Evolutionary conservation across 352 stramenopile species (phyloP).

Genomic region (Pythium vanterpoolii): DNA sequence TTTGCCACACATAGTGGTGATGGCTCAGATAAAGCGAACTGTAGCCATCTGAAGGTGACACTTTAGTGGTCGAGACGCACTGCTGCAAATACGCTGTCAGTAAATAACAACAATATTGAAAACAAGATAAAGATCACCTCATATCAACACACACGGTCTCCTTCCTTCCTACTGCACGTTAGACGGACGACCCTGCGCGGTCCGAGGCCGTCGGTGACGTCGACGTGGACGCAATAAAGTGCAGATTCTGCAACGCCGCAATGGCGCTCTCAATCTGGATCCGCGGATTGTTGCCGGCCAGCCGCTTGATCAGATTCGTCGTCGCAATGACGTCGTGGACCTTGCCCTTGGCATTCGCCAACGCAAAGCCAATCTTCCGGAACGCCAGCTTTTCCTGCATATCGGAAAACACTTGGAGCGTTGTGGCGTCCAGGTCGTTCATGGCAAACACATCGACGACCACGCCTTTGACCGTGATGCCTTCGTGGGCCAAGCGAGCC

Average conservation of each 20-base stretch:
- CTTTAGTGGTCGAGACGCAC: too few relatives aligned
- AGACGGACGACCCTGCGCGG: not conserved
- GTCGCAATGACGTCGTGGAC: constrained; percentile 35
- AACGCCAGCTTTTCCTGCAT: constrained; percentile 52
- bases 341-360: constrained; percentile 39
- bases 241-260: not conserved
- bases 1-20: too few relatives aligned
- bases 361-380: constrained; percentile 32
- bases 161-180: too few relatives aligned
- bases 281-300: constrained; percentile 16
- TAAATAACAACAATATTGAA: too few relatives aligned
- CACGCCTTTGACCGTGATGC: constrained; percentile 30
- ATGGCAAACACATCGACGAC: constrained; percentile 45
- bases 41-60: too few relatives aligned
- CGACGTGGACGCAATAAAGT: not conserved
- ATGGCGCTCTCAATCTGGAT: constrained; percentile 33
- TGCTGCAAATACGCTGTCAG: too few relatives aligned
- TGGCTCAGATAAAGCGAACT: too few relatives aligned
- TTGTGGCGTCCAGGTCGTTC: constrained; percentile 61
- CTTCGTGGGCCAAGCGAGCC: constrained; percentile 18
- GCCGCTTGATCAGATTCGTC: constrained; percentile 41
- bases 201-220: constrained; percentile 24
- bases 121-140: too few relatives aligned
- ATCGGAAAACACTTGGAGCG: constrained; percentile 54
- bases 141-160: too few relatives aligned